Base-by-base conservation (phyloP, 495 filamentous ascomycete genomes). In the Annulohypoxylon moriforme region DNA sequence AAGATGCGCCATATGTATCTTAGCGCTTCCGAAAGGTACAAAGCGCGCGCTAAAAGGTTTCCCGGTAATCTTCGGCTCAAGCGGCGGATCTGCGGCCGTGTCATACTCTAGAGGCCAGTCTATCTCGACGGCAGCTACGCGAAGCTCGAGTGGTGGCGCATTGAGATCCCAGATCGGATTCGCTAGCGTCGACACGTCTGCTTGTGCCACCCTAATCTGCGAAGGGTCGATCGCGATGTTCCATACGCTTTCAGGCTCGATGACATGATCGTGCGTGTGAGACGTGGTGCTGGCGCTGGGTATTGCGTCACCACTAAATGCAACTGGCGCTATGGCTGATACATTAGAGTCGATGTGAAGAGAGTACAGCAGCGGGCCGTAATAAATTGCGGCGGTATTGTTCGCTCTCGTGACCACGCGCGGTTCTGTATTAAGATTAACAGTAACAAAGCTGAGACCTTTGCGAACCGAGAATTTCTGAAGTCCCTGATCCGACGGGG, bases 1-100 rank as follows among this genome's bases (percentile, higher is more conserved):
- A 38, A 90, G 74, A 71, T 89, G 86, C 20, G 84, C 81, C 81
- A 89, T 88, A 70, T 88, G 87, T 53, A 87, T 72, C 80, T 88
- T 88, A 29, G 87, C 84, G 64, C 83, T 84, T 6, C 83, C 87
- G 71, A 86, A 88, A 7, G 88, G 88, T 34, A 85, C 81, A 33
- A 90, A 76, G 18, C 76, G 81, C 13, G 83, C 82, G 56, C 81
- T 76, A 27, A 81, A 81, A 40, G 79, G 66, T 29, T 77, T 76
- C 0, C 82, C 84, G 6, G 44, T 73, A 2, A 64, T 47, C 47
- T 65, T 61, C 0, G 77, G 74, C 16, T 75, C 46, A 14, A 78
- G 71, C 6, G 85, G 85, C 25, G 85, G 80, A 29, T 78, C 75
- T 2, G 84, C 80, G 2, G 88, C 85, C 24, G 84, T 74, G 20